Conservation (phyloP, 2,329 filamentous ascomycete species). For the Dothideomycetidae sp. region DNA sequence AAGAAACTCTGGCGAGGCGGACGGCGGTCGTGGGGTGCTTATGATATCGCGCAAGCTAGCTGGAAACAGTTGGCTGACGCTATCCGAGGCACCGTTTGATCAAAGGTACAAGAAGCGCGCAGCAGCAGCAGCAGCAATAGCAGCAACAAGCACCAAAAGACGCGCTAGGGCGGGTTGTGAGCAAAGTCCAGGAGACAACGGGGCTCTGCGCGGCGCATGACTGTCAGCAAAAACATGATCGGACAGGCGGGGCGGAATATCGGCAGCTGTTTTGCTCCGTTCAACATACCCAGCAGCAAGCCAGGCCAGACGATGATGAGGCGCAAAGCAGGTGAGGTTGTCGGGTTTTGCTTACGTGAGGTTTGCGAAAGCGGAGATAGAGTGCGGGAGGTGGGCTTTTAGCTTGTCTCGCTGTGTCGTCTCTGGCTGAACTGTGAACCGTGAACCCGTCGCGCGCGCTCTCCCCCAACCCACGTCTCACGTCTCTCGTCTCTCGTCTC, state of each 20-base stretch:
- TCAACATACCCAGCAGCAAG: neutral
- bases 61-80: neutral
- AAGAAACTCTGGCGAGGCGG: neutral
- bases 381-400: too few relatives aligned
- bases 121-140: neutral
- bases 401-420: too few relatives aligned
- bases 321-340: neutral
- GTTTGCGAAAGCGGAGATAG: neutral
- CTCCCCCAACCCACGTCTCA: too few relatives aligned
- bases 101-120: neutral
- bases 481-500: too few relatives aligned
- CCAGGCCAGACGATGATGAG: neutral
- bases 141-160: neutral
- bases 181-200: neutral
- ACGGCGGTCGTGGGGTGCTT: too few relatives aligned
- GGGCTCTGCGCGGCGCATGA: neutral
- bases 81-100: neutral
- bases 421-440: too few relatives aligned
- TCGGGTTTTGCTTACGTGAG: neutral
- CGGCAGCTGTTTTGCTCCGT: neutral
- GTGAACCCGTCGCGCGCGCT: too few relatives aligned
- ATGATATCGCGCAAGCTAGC: too few relatives aligned
- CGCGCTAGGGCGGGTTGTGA: constrained; percentile 6
- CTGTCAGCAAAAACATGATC: constrained; percentile 1
- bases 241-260: neutral